A percentile compares a stretch with the other conserved stretches of the same genome.
These are phyloP conservation scores for Microbotryum violaceum DNA, from an alignment of 1,284 basidiomycete species.

Conservation along the genomic window DNA sequence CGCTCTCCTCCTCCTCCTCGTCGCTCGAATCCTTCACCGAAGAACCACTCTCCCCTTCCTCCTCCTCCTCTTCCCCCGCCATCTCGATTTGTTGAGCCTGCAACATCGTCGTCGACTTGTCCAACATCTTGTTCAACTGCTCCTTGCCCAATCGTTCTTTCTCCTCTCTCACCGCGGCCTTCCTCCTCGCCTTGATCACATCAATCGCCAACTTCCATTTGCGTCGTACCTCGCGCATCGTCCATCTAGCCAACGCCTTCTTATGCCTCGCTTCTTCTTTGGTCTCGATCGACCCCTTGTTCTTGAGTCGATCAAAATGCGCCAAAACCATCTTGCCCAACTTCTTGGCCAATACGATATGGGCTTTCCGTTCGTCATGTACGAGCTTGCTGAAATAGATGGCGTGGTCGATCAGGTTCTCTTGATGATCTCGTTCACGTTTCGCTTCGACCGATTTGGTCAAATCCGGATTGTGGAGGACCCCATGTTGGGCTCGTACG, in stretches of 20 bases:
- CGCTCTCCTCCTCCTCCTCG: constrained; percentile 31
- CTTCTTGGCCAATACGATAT: constrained; percentile 43
- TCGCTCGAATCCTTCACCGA: constrained; percentile 33
- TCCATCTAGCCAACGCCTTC: constrained; percentile 61
- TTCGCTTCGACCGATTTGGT: constrained; percentile 21
- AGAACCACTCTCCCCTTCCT: constrained; percentile 17
- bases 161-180: constrained; percentile 54
- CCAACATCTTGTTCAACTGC: constrained; percentile 81
- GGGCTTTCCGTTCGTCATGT: constrained; percentile 40
- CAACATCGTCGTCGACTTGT: constrained; percentile 79
- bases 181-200: constrained; percentile 65
- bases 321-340: constrained; percentile 61
- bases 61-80: constrained; percentile 39
- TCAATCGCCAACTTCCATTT: constrained; percentile 88
- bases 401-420: constrained; percentile 43
- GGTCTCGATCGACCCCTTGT: constrained; percentile 55
- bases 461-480: constrained; percentile 32
- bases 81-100: constrained; percentile 72
- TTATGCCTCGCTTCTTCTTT: constrained; percentile 61
- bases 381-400: constrained; percentile 43
- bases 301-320: constrained; percentile 68
- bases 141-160: constrained; percentile 63
- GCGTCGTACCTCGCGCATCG: constrained; percentile 59
- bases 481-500: constrained; percentile 22
- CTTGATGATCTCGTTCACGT: constrained; percentile 39